Percentiles rank a stretch among this genome's conserved stretches.
Conservation (phyloP, 139 green algal species). For the Astrephomene gubernaculifera region DNA sequence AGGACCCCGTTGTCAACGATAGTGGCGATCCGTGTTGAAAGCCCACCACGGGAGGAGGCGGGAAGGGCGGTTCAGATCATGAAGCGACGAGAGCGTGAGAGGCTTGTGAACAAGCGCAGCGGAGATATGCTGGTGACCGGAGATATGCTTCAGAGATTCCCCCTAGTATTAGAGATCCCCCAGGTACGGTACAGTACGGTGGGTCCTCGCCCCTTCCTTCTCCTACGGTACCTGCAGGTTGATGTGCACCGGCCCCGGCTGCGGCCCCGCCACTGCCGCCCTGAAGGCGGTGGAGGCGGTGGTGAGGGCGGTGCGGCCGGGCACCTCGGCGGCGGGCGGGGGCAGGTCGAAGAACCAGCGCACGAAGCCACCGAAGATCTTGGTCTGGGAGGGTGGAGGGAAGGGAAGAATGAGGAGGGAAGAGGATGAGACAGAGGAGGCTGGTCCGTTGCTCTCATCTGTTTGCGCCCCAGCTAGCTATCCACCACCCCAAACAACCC, state of each 20-base stretch:
- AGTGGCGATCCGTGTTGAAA: too few relatives aligned
- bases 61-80: not conserved
- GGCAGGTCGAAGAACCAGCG: constrained; percentile 87
- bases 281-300: constrained; percentile 76
- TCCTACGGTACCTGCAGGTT: constrained; percentile 78
- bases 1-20: too few relatives aligned
- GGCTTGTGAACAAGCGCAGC: too few relatives aligned
- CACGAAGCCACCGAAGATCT: constrained; percentile 93
- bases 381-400: constrained; percentile 70
- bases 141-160: too few relatives aligned
- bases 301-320: constrained; percentile 77
- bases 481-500: too few relatives aligned
- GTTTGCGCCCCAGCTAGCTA: too few relatives aligned
- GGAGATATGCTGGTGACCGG: too few relatives aligned
- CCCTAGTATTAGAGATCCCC: too few relatives aligned
- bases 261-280: not conserved
- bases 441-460: too few relatives aligned
- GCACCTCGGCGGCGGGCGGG: constrained; percentile 66
- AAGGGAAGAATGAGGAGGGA: not conserved
- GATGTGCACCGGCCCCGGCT: constrained; percentile 93
- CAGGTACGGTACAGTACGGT: not conserved
- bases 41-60: not conserved
- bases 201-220: not conserved
- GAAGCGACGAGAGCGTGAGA: too few relatives aligned
- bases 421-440: not conserved